Evolutionary conservation across 1,284 basidiomycete species (phyloP), one percentile per base, ranked within the genome.

Genomic region (Hymenochaete sp.): DNA sequence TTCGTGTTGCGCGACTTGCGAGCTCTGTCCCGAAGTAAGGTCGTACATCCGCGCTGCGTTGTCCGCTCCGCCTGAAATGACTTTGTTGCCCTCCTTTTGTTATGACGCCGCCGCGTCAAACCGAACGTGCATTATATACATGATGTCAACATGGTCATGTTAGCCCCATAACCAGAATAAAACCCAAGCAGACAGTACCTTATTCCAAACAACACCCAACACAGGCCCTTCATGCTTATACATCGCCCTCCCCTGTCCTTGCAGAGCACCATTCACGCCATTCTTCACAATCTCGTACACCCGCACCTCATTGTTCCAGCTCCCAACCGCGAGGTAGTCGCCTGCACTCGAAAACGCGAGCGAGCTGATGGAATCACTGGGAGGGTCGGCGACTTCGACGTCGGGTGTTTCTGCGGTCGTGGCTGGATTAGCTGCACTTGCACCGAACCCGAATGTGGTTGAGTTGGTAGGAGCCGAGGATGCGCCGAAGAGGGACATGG

Each of bases 21-120:
- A 66, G 0, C 75, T 56, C 58, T 85, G 79, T 3, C 82, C 84
- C 0, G 86, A 87, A 27, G 72, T 69, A 32, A 90, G 67, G 59
- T 93, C 90, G 62, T 79, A 90, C 75, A 88, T 80, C 42, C 82
- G 73, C 4, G 73, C 88, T 7, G 81, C 80, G 60, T 90, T 90
- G 67, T 95, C 91, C 28, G 83, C 84, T 31, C 88, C 89, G n/a
- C 80, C 82, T 14, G 87, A 90, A 56, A 93, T 76, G 26, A 92
- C 67, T 60, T 87, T 87, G 56, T 71, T 80, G 25, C 88, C 88
- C 52, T 90, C 86, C 82, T 82, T 51, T 13, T 29, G 7, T 4
- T 5, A 13, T 7, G 27, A 29, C 19, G n/a, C n/a, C n/a, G n/a
- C n/a, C n/a, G n/a, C n/a, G n/a, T n/a, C n/a, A n/a, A n/a, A n/a